Evolutionary conservation across 2,329 filamentous ascomycete species (phyloP), one percentile per base, ranked within the genome.

Genomic region (Orbilia blumenaviensis): DNA sequence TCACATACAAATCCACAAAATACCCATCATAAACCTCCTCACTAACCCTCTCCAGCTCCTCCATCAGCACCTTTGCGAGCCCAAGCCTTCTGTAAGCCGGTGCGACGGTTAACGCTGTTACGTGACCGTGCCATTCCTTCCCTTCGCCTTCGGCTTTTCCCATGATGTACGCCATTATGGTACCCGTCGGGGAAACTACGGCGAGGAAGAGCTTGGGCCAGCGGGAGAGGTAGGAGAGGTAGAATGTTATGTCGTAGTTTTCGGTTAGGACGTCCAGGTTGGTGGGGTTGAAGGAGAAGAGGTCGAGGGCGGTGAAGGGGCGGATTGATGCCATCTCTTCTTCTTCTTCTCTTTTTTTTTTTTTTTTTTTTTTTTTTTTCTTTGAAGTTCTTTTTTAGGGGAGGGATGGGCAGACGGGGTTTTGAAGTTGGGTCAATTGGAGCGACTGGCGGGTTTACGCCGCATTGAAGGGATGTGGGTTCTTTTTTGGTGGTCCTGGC

Each of bases 201-300:
- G 96, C 92, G 82, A 93, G 93, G 85, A 97, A 98, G 46, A 98
- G 88, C 25, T 93, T 91, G 0, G 95, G 95, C 95, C 95, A 99
- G 86, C 92, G 93, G 63, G 93, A 93, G 78, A 97, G 89, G 84
- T 99, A 99, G 81, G 96, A 92, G 74, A 97, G 88, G 85, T 99
- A 99, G 85, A 98, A 99, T 78, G 89, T 89, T 78, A 97, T 88
- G 83, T 96, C 93, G 85, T 98, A 99, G 68, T 96, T 98, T 85
- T 99, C 95, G n/a, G 95, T 98, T 77, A 97, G 87, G 42, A 92
- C 92, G 82, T 99, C 95, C 77, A 99, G 90, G 82, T 99, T 99
- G 84, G 94, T 97, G 79, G 93, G 90, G 79, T 96, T 96, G 83
- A 98, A 91, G 79, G 90, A 91, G 84, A 97, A 89, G 77, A 98